Conservation (phyloP, 1,139 yeast genomes). For the Lodderomyces parapsilosis region DNA sequence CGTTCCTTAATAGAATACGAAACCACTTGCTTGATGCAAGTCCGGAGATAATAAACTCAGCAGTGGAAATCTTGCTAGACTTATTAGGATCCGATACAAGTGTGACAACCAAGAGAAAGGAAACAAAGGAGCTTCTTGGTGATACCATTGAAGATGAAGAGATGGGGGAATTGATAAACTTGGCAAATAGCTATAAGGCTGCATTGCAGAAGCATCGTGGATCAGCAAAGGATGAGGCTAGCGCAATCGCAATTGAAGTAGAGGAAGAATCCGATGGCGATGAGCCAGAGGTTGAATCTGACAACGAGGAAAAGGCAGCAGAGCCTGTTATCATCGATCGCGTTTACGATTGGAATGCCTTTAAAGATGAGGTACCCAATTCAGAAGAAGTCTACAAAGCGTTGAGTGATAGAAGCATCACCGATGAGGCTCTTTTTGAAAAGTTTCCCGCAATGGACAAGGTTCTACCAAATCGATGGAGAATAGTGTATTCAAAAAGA, state of each 20-base stretch:
- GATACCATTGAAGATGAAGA: slow-evolving; percentile 40
- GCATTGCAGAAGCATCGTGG: slow-evolving; percentile 49
- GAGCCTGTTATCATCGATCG: slow-evolving; percentile 2
- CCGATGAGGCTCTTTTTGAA: not conserved
- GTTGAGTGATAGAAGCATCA: not conserved
- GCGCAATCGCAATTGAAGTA: slow-evolving; percentile 23
- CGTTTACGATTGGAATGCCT: slow-evolving; percentile 8
- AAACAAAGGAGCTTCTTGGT: slow-evolving; percentile 44
- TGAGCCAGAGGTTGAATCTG: slow-evolving; percentile 24
- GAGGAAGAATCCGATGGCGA: slow-evolving; percentile 28
- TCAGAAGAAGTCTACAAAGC: not conserved
- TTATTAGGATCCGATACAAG: slow-evolving; percentile 49
- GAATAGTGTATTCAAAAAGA: slow-evolving; percentile 54
- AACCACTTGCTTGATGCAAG: slow-evolving; percentile 34
- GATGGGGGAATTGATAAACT: slow-evolving; percentile 52
- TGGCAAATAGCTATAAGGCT: slow-evolving; percentile 44
- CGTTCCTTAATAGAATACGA: slow-evolving; percentile 29
- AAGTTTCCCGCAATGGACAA: not conserved
- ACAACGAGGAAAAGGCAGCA: slow-evolving; percentile 19
- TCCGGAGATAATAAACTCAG: slow-evolving; percentile 48
- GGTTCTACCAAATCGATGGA: slow-evolving; percentile 48
- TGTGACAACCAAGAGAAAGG: slow-evolving; percentile 32
- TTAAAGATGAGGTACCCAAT: slow-evolving; percentile 2
- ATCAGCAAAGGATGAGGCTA: slow-evolving; percentile 15
- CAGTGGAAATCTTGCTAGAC: slow-evolving; percentile 68